Base-by-base conservation (phyloP, 257 asterid genomes). In the Avicennia marina region DNA sequence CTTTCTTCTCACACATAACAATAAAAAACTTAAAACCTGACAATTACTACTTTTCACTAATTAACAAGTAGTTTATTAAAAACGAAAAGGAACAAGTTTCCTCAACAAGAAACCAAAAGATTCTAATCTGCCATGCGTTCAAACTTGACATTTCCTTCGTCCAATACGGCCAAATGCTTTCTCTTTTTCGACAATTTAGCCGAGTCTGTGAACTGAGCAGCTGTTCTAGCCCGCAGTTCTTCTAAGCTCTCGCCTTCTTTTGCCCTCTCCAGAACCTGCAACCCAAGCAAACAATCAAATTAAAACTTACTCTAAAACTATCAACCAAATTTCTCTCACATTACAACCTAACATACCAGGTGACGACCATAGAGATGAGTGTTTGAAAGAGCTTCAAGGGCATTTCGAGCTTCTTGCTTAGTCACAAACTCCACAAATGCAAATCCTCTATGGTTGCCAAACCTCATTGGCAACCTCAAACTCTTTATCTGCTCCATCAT, bases 351-450 rank as follows among this genome's bases (percentile, higher is more conserved):
- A 72, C 84, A 7, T 83, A 91, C 98, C 98, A 91, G 63, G 81
- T 75, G 96, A 52, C 98, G 98, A 31, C 97, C 98, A n/a, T 88
- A 93, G 63, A 93, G 81, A 80, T 93, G 98, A 31, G 94, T 75
- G 66, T 59, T 89, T 31, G 95, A 77, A 68, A 89, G 94, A 72
- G 95, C 82, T 75, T 79, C 66, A 50, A 88, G 84, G 58, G 98
- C 98, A 56, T 81, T 89, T 56, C 70, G 72, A 34, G 98, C 86
- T 67, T 93, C 98, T 79, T 93, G 97, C 69, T 89, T 93, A 2
- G 97, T 89, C 19, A 81, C 72, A 18, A 64, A 91, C 76, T 91
- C 98, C 18, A 91, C 86, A 41, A 91, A 91, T 58, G 95, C 95
- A 72, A 91, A 91, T 44, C 98, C 98, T 74, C 95, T 75, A 62